Evolutionary conservation across 148 eudicot species (phyloP).

Genomic region (Amaranthus palmeri): DNA sequence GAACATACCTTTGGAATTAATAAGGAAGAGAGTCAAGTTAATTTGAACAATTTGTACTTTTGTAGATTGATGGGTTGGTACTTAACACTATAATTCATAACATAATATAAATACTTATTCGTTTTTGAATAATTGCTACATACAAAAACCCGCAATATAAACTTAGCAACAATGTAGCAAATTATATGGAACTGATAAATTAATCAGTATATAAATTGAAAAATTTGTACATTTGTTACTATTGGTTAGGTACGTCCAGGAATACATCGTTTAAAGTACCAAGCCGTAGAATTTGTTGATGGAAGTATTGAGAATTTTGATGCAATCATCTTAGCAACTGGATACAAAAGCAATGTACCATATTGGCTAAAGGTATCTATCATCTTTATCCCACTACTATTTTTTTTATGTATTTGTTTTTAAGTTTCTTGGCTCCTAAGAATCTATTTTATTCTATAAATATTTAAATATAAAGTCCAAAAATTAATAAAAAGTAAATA

Average conservation of each 20-base stretch:
- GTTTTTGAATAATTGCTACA: no score
- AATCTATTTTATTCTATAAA: background rate
- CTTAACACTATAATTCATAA: no score
- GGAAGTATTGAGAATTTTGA: slow-evolving; percentile 62
- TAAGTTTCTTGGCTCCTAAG: slow-evolving; percentile 7
- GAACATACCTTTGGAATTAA: no score
- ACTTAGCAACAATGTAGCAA: no score
- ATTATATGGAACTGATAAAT: no score
- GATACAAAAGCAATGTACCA: slow-evolving; percentile 87
- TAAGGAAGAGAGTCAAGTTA: no score
- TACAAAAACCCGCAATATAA: no score
- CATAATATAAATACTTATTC: no score
- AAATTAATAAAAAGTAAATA: slow-evolving; percentile 5
- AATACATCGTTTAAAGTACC: slow-evolving; percentile 33
- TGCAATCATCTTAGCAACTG: slow-evolving; percentile 79
- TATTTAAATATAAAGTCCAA: background rate
- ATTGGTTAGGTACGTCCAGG: slow-evolving; percentile 46
- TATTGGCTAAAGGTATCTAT: slow-evolving; percentile 70
- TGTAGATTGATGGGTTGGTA: no score
- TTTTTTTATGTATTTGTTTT: slow-evolving; percentile 6
- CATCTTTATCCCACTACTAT: background rate
- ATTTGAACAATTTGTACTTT: no score
- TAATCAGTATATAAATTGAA: background rate
- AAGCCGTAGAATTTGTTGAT: slow-evolving; percentile 53
- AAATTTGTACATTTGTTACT: background rate